Base-by-base conservation (phyloP, 2,329 filamentous ascomycete species). In the Madurella fahalii region DNA sequence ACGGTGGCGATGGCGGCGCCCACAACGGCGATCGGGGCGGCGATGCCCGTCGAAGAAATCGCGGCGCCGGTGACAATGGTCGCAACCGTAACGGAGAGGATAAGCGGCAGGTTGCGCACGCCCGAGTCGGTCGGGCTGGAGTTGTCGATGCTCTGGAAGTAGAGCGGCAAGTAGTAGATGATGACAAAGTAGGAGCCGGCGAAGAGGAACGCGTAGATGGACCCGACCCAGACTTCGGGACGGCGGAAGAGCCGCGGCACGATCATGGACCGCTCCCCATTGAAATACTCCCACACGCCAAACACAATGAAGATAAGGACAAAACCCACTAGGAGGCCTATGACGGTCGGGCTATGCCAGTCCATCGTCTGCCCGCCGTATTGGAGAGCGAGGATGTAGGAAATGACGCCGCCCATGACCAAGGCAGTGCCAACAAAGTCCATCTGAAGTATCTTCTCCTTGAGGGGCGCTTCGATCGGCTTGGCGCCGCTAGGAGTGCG, bases 351-450 rank as follows among this genome's bases (percentile, higher is more conserved):
- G 50, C 55, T 58, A 43, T 45, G 64, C 73, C 72, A 78, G 8
- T 64, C 42, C 47, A 68, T 68, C 9, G 66, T 68, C 30, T 67
- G 66, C 0, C 73, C 73, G 43, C 71, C 75, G 65, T 73, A 76
- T 61, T 77, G 74, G 4, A 77, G 65, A 5, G 75, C 74, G 2
- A 77, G 69, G 57, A 76, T 68, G 58, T 72, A 69, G 64, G 68
- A 61, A 61, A 77, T 60, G 66, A 73, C 59, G 59, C 66, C 57
- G 61, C 63, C 59, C 69, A 76, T 70, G 13, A 77, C 58, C 32
- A 73, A 61, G 18, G 67, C 65, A 0, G 67, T 65, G 9, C 73
- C 74, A 0, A 68, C 52, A 7, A 70, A 61, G 59, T 77, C 74
- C 62, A 75, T 69, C 47, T 75, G 71, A 34, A 72, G 64, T 11